Evolutionary conservation across 345 rosid genomes (phyloP).

Genomic region (Gossypium thurberi): DNA sequence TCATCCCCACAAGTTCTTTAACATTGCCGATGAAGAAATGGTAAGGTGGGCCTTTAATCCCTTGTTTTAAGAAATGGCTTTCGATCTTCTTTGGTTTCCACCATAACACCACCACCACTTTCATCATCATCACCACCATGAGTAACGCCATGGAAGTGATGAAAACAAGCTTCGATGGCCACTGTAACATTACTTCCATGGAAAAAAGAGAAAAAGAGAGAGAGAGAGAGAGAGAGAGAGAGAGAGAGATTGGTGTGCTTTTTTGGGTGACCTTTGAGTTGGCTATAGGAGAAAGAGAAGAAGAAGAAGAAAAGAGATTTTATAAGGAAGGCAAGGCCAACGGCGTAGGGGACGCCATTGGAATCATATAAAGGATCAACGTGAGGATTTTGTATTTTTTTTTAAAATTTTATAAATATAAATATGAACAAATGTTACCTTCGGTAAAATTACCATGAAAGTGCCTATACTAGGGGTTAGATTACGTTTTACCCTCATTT

Average conservation of each 20-base stretch:
- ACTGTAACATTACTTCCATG: slow-evolving; percentile 19
- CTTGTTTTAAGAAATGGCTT: slow-evolving; percentile 87
- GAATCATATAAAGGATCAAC: slow-evolving; percentile 76
- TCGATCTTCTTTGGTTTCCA: slow-evolving; percentile 92
- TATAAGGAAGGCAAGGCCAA: slow-evolving; percentile 49
- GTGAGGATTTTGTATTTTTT: slow-evolving; percentile 18
- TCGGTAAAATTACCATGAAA: too few relatives aligned
- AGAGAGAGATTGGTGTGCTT: slow-evolving; percentile 12
- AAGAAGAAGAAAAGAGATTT: background rate
- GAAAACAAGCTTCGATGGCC: slow-evolving; percentile 31
- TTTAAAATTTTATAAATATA: background rate
- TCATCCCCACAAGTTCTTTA: slow-evolving; percentile 85
- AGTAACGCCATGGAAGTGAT: slow-evolving; percentile 19
- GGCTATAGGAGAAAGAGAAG: slow-evolving; percentile 16
- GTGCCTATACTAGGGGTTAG: too few relatives aligned
- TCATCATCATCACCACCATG: slow-evolving; percentile 31
- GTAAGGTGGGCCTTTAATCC: slow-evolving; percentile 96
- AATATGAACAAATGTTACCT: slow-evolving; percentile 18
- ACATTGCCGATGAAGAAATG: slow-evolving; percentile 95
- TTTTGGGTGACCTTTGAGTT: slow-evolving; percentile 13
- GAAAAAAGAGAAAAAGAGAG: background rate
- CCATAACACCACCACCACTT: slow-evolving; percentile 56
- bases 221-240: slow-evolving; percentile 23
- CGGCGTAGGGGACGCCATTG: slow-evolving; percentile 87
- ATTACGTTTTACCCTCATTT: too few relatives aligned